A percentile compares a stretch with the other conserved stretches of the same genome.
These are phyloP conservation scores for Exophiala dermatitidis DNA, from an alignment of 2,329 filamentous ascomycete species.

Conservation along the genomic window DNA sequence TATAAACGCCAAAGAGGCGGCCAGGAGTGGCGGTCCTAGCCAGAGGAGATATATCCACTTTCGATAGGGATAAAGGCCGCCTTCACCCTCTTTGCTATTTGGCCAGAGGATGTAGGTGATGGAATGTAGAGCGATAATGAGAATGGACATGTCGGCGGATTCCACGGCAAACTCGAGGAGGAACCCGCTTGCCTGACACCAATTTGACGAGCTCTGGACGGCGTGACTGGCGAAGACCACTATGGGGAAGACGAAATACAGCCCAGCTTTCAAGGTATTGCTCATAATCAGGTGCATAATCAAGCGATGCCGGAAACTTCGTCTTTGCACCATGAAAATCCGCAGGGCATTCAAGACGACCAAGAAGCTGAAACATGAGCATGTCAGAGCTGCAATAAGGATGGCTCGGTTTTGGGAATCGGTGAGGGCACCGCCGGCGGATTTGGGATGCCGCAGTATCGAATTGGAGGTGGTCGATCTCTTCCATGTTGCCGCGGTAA, in stretches of 20 bases:
- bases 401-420: conserved; percentile 30
- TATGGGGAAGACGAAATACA: conserved; percentile 59
- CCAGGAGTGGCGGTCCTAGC: conserved; percentile 51
- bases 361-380: conserved; percentile 49
- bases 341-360: conserved; percentile 54
- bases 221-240: conserved; percentile 50
- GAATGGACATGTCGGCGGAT: conserved; percentile 59
- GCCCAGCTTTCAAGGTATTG: conserved; percentile 63
- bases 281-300: conserved; percentile 67
- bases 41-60: conserved; percentile 53
- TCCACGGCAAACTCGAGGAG: conserved; percentile 60
- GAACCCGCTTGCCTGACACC: conserved; percentile 65
- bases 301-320: conserved; percentile 66
- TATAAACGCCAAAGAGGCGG: conserved; percentile 58
- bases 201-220: conserved; percentile 45
- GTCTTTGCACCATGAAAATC: conserved; percentile 67
- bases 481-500: not conserved
- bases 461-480: not conserved
- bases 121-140: conserved; percentile 67
- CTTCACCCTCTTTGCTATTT: conserved; percentile 40
- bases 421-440: conserved; percentile 7
- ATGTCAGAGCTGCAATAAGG: conserved; percentile 38
- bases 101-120: conserved; percentile 63
- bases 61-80: conserved; percentile 63
- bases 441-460: not conserved